Base-by-base conservation (phyloP, 208 protist species). In the Acanthamoeba sp. region DNA sequence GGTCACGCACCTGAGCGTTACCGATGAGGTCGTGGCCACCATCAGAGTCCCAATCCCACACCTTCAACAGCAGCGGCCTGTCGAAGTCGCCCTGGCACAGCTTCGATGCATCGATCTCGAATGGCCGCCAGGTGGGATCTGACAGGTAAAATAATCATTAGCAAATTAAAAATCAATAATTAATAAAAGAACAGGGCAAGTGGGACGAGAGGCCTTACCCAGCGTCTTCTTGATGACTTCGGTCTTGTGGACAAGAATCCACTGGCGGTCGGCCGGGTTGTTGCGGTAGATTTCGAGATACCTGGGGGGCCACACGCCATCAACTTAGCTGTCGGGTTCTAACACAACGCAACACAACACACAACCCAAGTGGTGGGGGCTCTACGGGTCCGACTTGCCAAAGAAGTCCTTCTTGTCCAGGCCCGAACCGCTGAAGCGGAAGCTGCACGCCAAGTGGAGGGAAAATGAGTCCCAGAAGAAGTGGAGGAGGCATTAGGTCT, bases 351-450 rank as follows among this genome's bases (percentile, higher is more conserved):
- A n/a, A n/a, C n/a, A n/a, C n/a, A n/a, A n/a, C n/a, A n/a, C n/a
- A n/a, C n/a, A n/a, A n/a, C n/a, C n/a, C n/a, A n/a, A 16, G 45
- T 52, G 45, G 45, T 52, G 14, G 14, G 45, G 10, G 18, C 45
- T 24, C 50, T 78, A 84, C 18, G 82, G 45, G 32, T 95, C 80
- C 29, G 36, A 84, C 45, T 95, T 95, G 38, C 80, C 85, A 50
- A 95, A 95, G 1, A 96, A 57, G 69, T 95, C 95, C 59, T 96
- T 96, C 62, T 96, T 96, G 66, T 96, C 95, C 2, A 96, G 64
- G 14, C 82, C 24, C 18, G 62, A 32, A 40, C 82, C 95, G 27
- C 20, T 57, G 5, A 93, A 52, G 29, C 32, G 34, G 16, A 95
- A 71, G 14, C 66, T 82, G 14, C 50, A 29, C 34, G 24, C 18